Evolutionary conservation across 352 stramenopile genomes (phyloP).

Genomic region (Aphanomyces euteiches): DNA sequence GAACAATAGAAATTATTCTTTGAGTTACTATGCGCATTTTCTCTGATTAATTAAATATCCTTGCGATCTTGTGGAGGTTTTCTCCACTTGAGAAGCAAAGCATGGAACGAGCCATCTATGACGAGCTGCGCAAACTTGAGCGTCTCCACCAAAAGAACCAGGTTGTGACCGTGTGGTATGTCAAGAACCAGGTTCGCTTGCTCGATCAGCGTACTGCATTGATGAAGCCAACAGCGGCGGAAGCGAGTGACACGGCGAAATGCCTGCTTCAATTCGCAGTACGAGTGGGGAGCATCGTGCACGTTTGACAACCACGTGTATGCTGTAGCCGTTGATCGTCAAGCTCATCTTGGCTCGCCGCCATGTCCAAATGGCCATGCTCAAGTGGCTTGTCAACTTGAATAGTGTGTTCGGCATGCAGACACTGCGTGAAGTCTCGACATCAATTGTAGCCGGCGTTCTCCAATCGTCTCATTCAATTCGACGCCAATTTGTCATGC

Average conservation of each 20-base stretch:
- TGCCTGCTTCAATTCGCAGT: conserved; percentile 18
- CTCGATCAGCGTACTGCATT: conserved; percentile 11
- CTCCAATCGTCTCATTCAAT: not conserved
- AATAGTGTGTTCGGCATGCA: conserved; percentile 14
- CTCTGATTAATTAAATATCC: not conserved
- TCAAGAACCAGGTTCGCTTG: conserved; percentile 21
- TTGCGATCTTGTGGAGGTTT: not conserved
- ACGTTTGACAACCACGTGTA: not conserved
- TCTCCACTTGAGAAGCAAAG: too few relatives aligned
- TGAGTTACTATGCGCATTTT: too few relatives aligned
- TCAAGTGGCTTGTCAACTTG: conserved; percentile 18
- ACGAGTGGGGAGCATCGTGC: not conserved
- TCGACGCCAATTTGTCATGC: conserved; percentile 15
- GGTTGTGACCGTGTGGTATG: conserved; percentile 7
- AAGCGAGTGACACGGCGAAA: not conserved
- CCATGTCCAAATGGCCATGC: conserved; percentile 20
- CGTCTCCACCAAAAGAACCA: conserved; percentile 7
- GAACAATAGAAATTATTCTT: too few relatives aligned
- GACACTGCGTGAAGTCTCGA: not conserved
- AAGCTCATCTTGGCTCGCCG: conserved; percentile 8
- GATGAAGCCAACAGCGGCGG: not conserved
- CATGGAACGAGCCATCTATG: not conserved
- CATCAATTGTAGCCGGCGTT: conserved; percentile 8
- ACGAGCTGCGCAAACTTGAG: conserved; percentile 19
- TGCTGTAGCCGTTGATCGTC: conserved; percentile 20